phyloP scores from a whole-genome alignment of 2,329 filamentous ascomycete genomes.

The Claviceps arundinis region DNA sequence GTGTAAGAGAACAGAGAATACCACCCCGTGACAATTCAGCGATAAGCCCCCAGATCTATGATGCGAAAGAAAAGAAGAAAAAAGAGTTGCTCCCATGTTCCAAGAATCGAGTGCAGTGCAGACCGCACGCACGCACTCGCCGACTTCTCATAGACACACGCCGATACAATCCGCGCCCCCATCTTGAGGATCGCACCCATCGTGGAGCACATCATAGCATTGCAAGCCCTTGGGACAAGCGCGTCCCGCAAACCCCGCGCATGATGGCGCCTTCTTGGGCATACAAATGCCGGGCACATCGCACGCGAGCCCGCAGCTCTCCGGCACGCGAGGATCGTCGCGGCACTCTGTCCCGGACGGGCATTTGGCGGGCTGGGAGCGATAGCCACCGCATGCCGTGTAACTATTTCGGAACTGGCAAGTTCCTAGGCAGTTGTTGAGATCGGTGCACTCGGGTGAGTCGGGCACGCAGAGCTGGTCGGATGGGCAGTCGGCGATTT shows the following conservation, averaged over 20 bases:
- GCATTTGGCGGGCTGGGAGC: constrained; percentile 14
- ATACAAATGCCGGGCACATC: constrained; percentile 22
- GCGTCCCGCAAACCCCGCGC: constrained; percentile 14
- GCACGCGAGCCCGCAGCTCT: constrained; percentile 21
- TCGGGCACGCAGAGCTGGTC: constrained; percentile 15
- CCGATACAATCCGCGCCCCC: constrained; percentile 19
- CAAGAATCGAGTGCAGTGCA: too few species aligned
- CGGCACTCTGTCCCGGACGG: constrained; percentile 14
- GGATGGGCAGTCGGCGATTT: constrained; percentile 15
- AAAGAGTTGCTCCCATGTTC: too few species aligned
- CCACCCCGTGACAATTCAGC: too few species aligned
- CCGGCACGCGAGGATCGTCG: constrained; percentile 19
- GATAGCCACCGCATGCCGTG: constrained; percentile 19
- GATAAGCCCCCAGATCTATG: too few species aligned
- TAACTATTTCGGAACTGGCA: constrained; percentile 20
- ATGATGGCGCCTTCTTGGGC: constrained; percentile 9
- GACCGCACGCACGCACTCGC: too few species aligned
- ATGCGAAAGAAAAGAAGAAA: too few species aligned
- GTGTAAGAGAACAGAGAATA: too few species aligned
- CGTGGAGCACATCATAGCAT: constrained; percentile 18
- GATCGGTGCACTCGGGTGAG: constrained; percentile 11
- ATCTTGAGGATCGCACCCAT: constrained; percentile 15
- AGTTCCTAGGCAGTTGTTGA: constrained; percentile 15
- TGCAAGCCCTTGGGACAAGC: constrained; percentile 15
- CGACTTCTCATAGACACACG: constrained; percentile 14